phyloP scores from a whole-genome alignment of 73 alveolate species.

The Tetrahymena thermophila region DNA sequence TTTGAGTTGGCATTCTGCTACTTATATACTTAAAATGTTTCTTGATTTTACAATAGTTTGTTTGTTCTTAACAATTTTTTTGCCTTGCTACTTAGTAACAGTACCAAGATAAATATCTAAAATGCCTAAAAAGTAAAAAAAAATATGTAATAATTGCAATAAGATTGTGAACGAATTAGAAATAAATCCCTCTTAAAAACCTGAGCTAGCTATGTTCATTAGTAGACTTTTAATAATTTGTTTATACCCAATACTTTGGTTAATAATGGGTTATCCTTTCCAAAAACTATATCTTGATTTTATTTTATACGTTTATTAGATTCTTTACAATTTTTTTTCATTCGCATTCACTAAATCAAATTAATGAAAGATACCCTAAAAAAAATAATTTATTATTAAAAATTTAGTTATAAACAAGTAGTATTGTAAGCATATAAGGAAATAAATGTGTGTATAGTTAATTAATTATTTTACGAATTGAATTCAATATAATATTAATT shows the following conservation, averaged over 20 bases:
- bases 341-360: background rate
- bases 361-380: background rate
- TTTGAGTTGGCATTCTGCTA: background rate
- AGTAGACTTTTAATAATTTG: background rate
- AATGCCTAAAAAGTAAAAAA: background rate
- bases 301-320: background rate
- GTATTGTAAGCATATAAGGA: too few species aligned
- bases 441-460: too few species aligned
- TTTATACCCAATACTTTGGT: background rate
- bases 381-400: too few species aligned
- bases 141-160: background rate
- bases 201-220: background rate
- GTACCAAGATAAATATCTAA: background rate
- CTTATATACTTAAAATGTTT: background rate
- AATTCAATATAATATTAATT: too few species aligned
- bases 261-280: background rate
- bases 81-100: background rate
- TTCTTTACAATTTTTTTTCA: background rate
- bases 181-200: background rate
- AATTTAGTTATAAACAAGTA: background rate
- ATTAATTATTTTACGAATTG: too few species aligned
- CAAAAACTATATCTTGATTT: background rate
- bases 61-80: background rate
- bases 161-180: background rate
- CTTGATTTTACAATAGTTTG: background rate